Conservation (phyloP, 2,329 filamentous ascomycete species). For the Fusarium mangiferae region DNA sequence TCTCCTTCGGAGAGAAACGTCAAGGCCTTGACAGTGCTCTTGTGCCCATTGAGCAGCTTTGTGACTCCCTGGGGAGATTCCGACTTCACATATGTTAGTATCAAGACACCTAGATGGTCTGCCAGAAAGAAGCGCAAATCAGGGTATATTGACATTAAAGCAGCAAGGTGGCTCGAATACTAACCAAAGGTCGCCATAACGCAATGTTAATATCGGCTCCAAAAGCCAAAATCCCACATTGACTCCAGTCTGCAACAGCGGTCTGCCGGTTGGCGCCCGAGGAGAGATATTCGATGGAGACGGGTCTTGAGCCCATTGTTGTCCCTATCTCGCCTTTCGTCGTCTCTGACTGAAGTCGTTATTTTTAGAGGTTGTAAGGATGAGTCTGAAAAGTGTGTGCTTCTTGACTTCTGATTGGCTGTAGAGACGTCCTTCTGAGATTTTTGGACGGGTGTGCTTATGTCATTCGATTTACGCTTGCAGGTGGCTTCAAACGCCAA, state of each 20-base stretch:
- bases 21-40: constrained; percentile 82
- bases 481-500: constrained; percentile 25
- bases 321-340: constrained; percentile 38
- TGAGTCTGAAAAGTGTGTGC: constrained; percentile 51
- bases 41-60: constrained; percentile 78
- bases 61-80: constrained; percentile 66
- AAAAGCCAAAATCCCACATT: constrained; percentile 80
- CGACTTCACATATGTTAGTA: constrained; percentile 46
- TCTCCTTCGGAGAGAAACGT: constrained; percentile 73
- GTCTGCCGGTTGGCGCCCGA: constrained; percentile 92
- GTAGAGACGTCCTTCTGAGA: constrained; percentile 28
- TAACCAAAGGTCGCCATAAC: constrained; percentile 83
- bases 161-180: constrained; percentile 47
- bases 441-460: constrained; percentile 35
- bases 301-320: constrained; percentile 40
- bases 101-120: not conserved
- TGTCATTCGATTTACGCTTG: constrained; percentile 34
- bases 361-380: constrained; percentile 20
- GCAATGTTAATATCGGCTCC: constrained; percentile 91
- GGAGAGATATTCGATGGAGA: constrained; percentile 68
- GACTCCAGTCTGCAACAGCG: constrained; percentile 88
- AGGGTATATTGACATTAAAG: constrained; percentile 13
- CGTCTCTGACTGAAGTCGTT: constrained; percentile 10
- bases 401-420: constrained; percentile 52
- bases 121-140: not conserved